phyloP scores from a whole-genome alignment of 1,284 basidiomycete species.

The Chiua sp. region DNA sequence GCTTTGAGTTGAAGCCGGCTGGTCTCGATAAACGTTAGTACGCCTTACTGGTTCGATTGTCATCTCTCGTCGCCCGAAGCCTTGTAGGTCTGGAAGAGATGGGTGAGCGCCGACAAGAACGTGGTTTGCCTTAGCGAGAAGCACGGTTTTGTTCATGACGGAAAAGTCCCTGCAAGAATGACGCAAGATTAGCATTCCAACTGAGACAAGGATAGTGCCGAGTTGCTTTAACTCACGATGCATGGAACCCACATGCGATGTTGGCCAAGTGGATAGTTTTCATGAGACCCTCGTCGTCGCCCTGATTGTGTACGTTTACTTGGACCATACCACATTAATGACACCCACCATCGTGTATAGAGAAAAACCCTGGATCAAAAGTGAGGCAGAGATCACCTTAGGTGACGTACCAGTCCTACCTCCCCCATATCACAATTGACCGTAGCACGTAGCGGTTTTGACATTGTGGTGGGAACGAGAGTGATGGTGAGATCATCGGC shows the following conservation, averaged over 20 bases:
- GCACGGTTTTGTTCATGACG: conserved; percentile 65
- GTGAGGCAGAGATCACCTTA: conserved; percentile 3
- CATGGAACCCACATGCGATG: conserved; percentile 69
- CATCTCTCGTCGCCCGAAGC: conserved; percentile 69
- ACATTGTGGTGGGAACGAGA: conserved; percentile 17
- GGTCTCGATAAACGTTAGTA: neutral
- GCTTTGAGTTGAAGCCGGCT: neutral
- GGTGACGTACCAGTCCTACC: conserved; percentile 37
- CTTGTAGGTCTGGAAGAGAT: conserved; percentile 65
- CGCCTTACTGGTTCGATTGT: conserved; percentile 53
- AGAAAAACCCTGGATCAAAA: conserved; percentile 53
- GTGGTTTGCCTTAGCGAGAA: conserved; percentile 54
- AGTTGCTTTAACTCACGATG: conserved; percentile 48
- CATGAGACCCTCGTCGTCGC: conserved; percentile 65
- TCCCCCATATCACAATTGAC: conserved; percentile 71
- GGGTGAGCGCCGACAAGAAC: conserved; percentile 66
- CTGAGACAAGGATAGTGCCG: neutral
- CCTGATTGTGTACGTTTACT: conserved; percentile 39
- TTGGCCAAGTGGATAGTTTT: conserved; percentile 68
- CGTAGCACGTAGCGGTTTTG: conserved; percentile 45
- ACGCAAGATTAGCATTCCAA: neutral
- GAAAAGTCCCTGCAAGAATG: conserved; percentile 54
- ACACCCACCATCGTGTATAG: conserved; percentile 52
- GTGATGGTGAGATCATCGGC: neutral
- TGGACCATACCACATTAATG: neutral